Conservation (phyloP, 2,329 filamentous ascomycete genomes). For the Venturia oleaginea region DNA sequence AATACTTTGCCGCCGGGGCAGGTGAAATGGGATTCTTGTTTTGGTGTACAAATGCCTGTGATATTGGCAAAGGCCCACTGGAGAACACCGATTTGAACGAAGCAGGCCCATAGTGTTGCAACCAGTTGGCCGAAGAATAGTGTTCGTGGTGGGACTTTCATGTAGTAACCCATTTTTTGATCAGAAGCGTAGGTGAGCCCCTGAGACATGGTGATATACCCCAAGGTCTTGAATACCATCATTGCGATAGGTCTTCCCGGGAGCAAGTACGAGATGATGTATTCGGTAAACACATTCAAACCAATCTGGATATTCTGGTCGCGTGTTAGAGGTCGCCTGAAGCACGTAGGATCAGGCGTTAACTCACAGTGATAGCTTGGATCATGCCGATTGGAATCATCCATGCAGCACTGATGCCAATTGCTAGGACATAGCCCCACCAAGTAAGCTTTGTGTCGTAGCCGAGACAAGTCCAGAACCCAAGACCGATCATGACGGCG, state of each 20-base stretch:
- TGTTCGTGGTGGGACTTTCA: conserved; percentile 53
- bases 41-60: conserved; percentile 51
- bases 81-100: conserved; percentile 56
- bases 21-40: conserved; percentile 49
- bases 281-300: conserved; percentile 40
- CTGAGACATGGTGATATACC: conserved; percentile 39
- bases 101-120: conserved; percentile 56
- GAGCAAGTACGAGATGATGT: conserved; percentile 42
- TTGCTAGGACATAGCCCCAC: conserved; percentile 44
- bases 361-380: conserved; percentile 43
- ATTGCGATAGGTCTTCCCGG: conserved; percentile 40
- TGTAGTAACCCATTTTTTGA: conserved; percentile 43
- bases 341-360: background rate
- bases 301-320: conserved; percentile 41
- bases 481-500: conserved; percentile 34
- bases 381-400: conserved; percentile 50
- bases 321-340: background rate
- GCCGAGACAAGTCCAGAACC: conserved; percentile 21
- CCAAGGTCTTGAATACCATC: conserved; percentile 41
- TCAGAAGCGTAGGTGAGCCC: conserved; percentile 41
- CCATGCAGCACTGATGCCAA: conserved; percentile 28
- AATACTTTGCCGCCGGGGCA: conserved; percentile 51
- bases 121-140: conserved; percentile 60
- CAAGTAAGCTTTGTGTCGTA: conserved; percentile 35
- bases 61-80: conserved; percentile 52